phyloP scores from a whole-genome alignment of 495 filamentous ascomycete species.

The Pyronema domesticum region DNA sequence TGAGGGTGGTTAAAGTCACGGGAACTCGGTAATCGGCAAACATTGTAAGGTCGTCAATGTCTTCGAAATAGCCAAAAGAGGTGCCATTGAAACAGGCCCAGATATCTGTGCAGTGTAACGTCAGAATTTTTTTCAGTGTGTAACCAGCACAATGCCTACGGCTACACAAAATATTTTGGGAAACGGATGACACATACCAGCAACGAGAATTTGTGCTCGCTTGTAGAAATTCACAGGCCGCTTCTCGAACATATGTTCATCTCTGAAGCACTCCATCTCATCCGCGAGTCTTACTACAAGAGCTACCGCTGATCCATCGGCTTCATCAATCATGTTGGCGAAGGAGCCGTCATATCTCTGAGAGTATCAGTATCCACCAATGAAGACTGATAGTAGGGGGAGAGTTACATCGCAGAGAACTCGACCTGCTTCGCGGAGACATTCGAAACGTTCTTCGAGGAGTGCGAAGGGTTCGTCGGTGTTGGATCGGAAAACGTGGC shows the following conservation, averaged over 20 bases:
- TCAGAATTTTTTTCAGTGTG: background rate
- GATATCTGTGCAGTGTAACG: constrained; percentile 35
- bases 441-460: constrained; percentile 55
- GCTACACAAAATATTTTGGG: too few species aligned
- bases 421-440: constrained; percentile 67
- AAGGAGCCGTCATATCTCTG: constrained; percentile 68
- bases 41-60: constrained; percentile 93
- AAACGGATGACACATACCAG: constrained; percentile 24
- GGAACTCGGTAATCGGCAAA: constrained; percentile 97
- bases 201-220: constrained; percentile 85
- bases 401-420: constrained; percentile 59
- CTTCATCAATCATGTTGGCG: constrained; percentile 52
- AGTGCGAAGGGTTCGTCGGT: constrained; percentile 79
- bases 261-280: constrained; percentile 71
- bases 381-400: constrained; percentile 4
- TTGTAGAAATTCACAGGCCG: constrained; percentile 71
- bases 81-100: constrained; percentile 87
- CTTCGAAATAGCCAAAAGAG: constrained; percentile 62
- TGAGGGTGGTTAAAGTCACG: constrained; percentile 73
- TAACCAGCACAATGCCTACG: background rate
- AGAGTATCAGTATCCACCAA: constrained; percentile 23
- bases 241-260: constrained; percentile 55
- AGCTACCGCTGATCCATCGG: constrained; percentile 59
- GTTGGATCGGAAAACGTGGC: constrained; percentile 66
- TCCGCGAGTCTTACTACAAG: constrained; percentile 67